These are phyloP conservation scores for Rhizophlyctis rosea DNA, from an alignment of 192 early-diverging fungal species.

Conservation along the genomic window DNA sequence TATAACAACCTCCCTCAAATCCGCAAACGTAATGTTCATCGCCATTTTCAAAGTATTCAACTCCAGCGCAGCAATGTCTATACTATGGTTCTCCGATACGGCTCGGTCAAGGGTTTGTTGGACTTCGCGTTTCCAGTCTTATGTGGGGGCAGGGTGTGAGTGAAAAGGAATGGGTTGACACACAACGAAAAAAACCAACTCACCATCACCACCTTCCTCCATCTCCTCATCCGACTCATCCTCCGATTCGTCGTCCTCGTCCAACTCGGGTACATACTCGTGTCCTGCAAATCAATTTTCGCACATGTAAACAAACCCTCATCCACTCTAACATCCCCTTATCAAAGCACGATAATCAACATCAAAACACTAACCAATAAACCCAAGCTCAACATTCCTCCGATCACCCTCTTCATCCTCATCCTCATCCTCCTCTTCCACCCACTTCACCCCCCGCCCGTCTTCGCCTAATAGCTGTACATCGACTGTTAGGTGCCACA, in stretches of 20 bases:
- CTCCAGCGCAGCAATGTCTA: slow-evolving; percentile 77
- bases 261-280: slow-evolving; percentile 37
- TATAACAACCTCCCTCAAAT: slow-evolving; percentile 73
- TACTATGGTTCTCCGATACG: slow-evolving; percentile 68
- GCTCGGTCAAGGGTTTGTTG: slow-evolving; percentile 74
- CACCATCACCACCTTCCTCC: slow-evolving; percentile 11
- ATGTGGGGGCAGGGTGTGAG: slow-evolving; percentile 13
- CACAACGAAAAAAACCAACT: background rate
- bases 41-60: slow-evolving; percentile 85
- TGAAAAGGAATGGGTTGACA: background rate
- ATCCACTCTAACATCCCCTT: too few species aligned
- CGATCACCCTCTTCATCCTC: slow-evolving; percentile 42
- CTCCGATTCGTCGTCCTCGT: slow-evolving; percentile 48
- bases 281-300: slow-evolving; percentile 26
- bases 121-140: slow-evolving; percentile 71
- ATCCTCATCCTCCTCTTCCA: slow-evolving; percentile 55
- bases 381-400: slow-evolving; percentile 49
- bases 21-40: slow-evolving; percentile 73
- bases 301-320: too few species aligned
- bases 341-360: too few species aligned
- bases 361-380: slow-evolving; percentile 55
- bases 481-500: background rate
- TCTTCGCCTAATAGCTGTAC: background rate
- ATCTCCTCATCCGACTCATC: slow-evolving; percentile 46
- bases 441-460: slow-evolving; percentile 5